These are phyloP conservation scores for Macrophomina phaseolina DNA, from an alignment of 2,329 filamentous ascomycete species.

Conservation along the genomic window DNA sequence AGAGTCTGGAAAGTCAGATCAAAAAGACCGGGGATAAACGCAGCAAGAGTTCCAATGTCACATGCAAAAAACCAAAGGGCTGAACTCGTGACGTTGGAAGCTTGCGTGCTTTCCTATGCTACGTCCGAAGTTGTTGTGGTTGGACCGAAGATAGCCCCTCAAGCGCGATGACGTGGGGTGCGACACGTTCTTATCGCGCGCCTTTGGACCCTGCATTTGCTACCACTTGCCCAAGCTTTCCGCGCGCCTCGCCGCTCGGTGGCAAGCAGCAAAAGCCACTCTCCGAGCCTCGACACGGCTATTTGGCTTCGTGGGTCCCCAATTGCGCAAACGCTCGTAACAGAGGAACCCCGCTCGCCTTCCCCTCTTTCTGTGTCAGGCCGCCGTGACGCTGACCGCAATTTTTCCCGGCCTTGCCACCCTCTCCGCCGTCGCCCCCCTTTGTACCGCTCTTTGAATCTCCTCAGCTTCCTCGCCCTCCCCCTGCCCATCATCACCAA, in stretches of 20 bases:
- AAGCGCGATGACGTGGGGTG: neutral
- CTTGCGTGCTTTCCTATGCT: too few relatives aligned
- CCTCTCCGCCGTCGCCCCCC: neutral
- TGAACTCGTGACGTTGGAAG: too few relatives aligned
- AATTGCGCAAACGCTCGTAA: neutral
- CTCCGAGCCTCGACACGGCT: neutral
- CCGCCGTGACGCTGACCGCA: conserved; percentile 2
- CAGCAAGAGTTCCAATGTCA: too few relatives aligned
- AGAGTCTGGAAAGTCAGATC: too few relatives aligned
- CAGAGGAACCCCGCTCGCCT: neutral
- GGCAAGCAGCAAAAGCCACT: neutral
- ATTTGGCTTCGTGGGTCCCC: neutral
- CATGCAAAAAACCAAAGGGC: too few relatives aligned
- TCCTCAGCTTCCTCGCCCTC: neutral
- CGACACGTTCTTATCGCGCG: neutral
- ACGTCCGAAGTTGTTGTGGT: neutral
- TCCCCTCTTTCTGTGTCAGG: neutral
- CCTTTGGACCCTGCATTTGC: neutral
- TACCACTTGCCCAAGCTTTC: neutral
- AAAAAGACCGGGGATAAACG: too few relatives aligned
- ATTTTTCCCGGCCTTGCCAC: neutral
- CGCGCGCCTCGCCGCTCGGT: neutral
- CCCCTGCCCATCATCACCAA: neutral
- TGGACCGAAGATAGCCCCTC: neutral
- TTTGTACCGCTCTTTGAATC: neutral